Base-by-base conservation (phyloP, 768 basidiomycete species). In the Boletus eberwhitei region DNA sequence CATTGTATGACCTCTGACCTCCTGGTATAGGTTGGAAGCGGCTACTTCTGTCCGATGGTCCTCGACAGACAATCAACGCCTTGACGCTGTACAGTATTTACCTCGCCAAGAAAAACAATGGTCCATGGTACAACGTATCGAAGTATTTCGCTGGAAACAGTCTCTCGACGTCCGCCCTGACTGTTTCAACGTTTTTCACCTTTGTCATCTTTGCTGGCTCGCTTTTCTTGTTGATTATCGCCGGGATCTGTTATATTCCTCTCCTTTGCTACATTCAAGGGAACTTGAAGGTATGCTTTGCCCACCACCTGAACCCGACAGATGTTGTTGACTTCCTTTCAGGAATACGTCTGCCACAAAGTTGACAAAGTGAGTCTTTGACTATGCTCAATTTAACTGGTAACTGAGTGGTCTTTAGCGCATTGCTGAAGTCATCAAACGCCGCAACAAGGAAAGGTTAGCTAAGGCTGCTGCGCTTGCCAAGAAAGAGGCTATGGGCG, bases 331-430 rank as follows among this genome's bases (percentile, higher is more conserved):
- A 57, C 42, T 24, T 42, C 13, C 40, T 21, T 42, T 14, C 59
- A 92, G 87, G 96, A 99, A 79, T 98, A 97, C 74, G 92, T 91
- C 72, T 98, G 95, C 70, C 93, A 98, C 77, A 97, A 98, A 73
- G 93, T 98, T 47, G 96, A 99, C 77, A 98, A 98, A 84, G 90
- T 92, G 66, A 52, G 64, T 57, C 31, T 54, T 50, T 36, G 5
- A 16, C 26, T 12, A n/a, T 45, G 19, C 5, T 41, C 12, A n/a
- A 52, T n/a, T 52, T 52, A 59, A 17, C 50, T 21, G 35, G 57
- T 50, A 43, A 39, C 57, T 63, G 35, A 66, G 37, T 29, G 31
- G 31, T 43, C 64, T 57, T 14, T 56, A 93, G 91, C 93, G 96
- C 59, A 98, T 98, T 62, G 82, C 86, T 54, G 90, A 87, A 66